Evolutionary conservation across 2,329 filamentous ascomycete genomes (phyloP).

Genomic region (Graphilbum sp.): DNA sequence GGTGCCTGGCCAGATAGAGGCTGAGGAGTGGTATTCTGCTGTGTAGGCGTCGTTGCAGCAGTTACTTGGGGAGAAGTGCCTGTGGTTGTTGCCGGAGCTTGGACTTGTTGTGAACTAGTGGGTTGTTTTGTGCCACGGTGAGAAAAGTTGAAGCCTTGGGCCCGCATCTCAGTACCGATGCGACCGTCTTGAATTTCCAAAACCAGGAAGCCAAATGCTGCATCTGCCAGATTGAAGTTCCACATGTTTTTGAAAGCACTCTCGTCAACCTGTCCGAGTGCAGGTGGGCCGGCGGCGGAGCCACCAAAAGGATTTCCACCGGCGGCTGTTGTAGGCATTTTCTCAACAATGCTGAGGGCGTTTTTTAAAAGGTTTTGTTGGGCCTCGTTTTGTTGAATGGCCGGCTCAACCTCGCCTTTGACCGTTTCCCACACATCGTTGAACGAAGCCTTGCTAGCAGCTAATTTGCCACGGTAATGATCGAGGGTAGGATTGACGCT

Average conservation of each 20-base stretch:
- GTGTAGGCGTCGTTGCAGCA: conserved; percentile 11
- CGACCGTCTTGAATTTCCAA: conserved; percentile 89
- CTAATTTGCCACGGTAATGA: conserved; percentile 95
- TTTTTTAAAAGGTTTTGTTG: conserved; percentile 87
- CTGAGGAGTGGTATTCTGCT: not conserved
- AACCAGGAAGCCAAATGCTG: conserved; percentile 90
- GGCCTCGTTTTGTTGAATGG: conserved; percentile 81
- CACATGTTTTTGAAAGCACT: conserved; percentile 99
- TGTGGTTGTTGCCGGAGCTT: conserved; percentile 21
- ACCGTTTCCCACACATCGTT: conserved; percentile 99
- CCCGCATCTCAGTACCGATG: conserved; percentile 96
- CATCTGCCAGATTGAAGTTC: conserved; percentile 98
- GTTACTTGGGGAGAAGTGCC: conserved; percentile 12
- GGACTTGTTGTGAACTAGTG: conserved; percentile 13
- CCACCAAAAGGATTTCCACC: conserved; percentile 95
- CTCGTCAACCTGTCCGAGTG: conserved; percentile 84
- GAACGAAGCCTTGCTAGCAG: conserved; percentile 94
- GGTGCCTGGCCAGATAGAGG: not conserved
- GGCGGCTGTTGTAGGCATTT: conserved; percentile 91
- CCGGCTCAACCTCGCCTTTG: conserved; percentile 86
- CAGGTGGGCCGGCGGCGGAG: conserved; percentile 52
- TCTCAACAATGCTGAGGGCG: conserved; percentile 83
- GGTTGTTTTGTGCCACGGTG: conserved; percentile 48
- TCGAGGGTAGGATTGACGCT: conserved; percentile 96
- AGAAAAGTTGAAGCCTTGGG: conserved; percentile 97